A percentile compares a stretch with the other conserved stretches of the same genome.
These are phyloP conservation scores for Candida frijolesensis DNA, from an alignment of 1,139 yeast species.

Conservation along the genomic window DNA sequence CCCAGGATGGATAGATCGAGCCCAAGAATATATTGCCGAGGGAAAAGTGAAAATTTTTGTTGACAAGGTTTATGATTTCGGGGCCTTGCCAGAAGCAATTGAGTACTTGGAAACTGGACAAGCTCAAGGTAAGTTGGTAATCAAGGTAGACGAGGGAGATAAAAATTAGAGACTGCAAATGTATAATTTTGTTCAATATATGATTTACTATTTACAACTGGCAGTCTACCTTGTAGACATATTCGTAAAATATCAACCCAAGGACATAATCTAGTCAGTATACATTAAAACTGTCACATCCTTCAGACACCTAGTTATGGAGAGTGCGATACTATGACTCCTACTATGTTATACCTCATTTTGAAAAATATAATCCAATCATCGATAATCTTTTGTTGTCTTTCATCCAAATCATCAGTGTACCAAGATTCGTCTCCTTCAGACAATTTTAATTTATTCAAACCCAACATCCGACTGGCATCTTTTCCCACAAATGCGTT, in stretches of 20 bases:
- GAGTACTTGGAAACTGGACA: slow-evolving; percentile 44
- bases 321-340: slow-evolving; percentile 25
- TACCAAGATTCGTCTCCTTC: slow-evolving; percentile 41
- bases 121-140: slow-evolving; percentile 65
- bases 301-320: not conserved
- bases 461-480: slow-evolving; percentile 68
- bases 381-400: slow-evolving; percentile 51
- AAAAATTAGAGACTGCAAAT: not conserved
- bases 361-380: slow-evolving; percentile 62
- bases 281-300: not conserved
- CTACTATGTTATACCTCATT: slow-evolving; percentile 49
- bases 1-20: slow-evolving; percentile 6
- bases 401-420: slow-evolving; percentile 48
- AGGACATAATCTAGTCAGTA: not conserved
- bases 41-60: slow-evolving; percentile 46
- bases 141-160: slow-evolving; percentile 22
- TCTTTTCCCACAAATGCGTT: slow-evolving; percentile 76
- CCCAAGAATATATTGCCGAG: slow-evolving; percentile 32
- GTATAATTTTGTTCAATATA: not conserved
- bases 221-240: too few relatives aligned
- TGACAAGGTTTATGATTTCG: slow-evolving; percentile 55
- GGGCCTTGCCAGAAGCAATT: slow-evolving; percentile 51
- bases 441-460: slow-evolving; percentile 35
- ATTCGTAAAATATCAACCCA: too few relatives aligned
- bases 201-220: not conserved